A percentile compares a stretch with the other conserved stretches of the same genome.
phyloP scores from a whole-genome alignment of 2,329 filamentous ascomycete species.

The Coniochaeta prunicola region DNA sequence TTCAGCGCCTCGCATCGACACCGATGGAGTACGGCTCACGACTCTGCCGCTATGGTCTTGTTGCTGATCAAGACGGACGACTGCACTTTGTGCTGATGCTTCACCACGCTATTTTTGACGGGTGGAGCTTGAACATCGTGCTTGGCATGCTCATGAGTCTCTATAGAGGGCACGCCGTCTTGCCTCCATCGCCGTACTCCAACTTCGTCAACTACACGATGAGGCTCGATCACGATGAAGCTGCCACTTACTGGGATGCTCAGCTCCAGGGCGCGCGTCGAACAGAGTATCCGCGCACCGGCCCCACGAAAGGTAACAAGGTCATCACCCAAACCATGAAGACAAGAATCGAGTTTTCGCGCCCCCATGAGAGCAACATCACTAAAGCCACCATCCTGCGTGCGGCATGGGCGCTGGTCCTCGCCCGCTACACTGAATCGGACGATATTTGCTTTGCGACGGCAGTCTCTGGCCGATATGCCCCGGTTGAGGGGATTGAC shows the following conservation, averaged over 20 bases:
- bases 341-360: background rate
- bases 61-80: background rate
- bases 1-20: too few relatives aligned
- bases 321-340: too few relatives aligned
- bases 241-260: too few relatives aligned
- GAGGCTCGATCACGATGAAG: background rate
- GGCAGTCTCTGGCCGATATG: slow-evolving; percentile 28
- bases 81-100: slow-evolving; percentile 38
- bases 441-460: slow-evolving; percentile 32
- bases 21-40: background rate
- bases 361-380: background rate
- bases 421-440: slow-evolving; percentile 25
- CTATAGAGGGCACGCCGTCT: background rate
- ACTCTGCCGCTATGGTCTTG: slow-evolving; percentile 6
- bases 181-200: background rate
- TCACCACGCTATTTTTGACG: slow-evolving; percentile 48
- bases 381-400: slow-evolving; percentile 30
- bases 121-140: slow-evolving; percentile 45
- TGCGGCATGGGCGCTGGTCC: slow-evolving; percentile 33
- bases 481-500: slow-evolving; percentile 6
- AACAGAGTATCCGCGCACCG: too few relatives aligned
- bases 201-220: background rate
- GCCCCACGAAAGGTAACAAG: too few relatives aligned
- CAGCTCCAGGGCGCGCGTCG: too few relatives aligned
- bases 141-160: slow-evolving; percentile 21